Conservation (phyloP, 768 basidiomycete genomes). For the Exidia glandulosa region DNA sequence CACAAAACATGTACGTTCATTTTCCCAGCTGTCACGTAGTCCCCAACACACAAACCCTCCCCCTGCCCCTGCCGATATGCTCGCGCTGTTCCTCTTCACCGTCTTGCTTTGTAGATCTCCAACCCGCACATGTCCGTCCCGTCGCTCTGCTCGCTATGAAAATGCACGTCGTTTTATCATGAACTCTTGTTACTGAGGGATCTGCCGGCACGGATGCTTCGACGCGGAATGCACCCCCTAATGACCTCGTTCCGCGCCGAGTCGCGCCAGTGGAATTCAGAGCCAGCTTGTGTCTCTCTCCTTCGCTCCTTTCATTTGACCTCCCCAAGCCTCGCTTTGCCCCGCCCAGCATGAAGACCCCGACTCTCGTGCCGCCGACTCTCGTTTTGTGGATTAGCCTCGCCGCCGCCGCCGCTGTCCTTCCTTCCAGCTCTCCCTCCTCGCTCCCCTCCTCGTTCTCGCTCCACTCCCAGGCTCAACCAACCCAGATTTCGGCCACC, state of each 20-base stretch:
- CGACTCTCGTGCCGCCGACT: neutral
- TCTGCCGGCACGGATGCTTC: neutral
- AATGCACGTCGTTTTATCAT: neutral
- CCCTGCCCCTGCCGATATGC: neutral
- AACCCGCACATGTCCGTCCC: neutral
- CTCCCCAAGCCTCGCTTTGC: neutral
- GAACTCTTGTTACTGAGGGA: neutral
- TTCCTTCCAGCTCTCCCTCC: neutral
- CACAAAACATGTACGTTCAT: neutral
- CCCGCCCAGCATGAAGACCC: neutral
- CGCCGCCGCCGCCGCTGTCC: neutral
- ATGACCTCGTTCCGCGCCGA: neutral
- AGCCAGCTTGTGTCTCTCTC: neutral
- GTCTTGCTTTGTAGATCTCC: neutral
- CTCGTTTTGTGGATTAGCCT: neutral
- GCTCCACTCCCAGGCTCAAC: too few species aligned
- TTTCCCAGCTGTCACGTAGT: neutral
- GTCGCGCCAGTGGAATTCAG: neutral
- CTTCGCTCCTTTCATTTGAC: neutral
- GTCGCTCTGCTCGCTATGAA: neutral
- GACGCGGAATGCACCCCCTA: neutral
- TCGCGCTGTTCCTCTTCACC: neutral
- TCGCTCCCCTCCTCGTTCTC: too few species aligned
- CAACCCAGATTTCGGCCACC: neutral
- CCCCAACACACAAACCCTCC: neutral